Conservation (phyloP, 2,329 filamentous ascomycete species). For the Fusarium chlamydosporum region DNA sequence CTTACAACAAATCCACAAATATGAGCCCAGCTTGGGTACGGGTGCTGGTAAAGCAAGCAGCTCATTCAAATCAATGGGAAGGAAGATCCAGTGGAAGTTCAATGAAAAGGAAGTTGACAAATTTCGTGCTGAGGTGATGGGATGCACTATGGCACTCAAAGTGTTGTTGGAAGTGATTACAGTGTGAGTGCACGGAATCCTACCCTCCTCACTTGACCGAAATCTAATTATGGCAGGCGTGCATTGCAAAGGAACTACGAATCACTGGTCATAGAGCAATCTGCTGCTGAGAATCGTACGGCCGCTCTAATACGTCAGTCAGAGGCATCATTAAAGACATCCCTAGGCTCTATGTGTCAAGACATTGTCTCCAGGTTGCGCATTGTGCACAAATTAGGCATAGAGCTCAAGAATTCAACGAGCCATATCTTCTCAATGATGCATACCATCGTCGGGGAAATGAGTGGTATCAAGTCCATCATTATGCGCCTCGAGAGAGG, state of each 20-base stretch:
- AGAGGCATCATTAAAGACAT: neutral
- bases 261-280: neutral
- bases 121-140: neutral
- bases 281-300: neutral
- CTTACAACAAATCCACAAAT: neutral
- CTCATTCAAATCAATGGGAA: neutral
- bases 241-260: neutral
- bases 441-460: rapidly evolving
- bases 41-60: rapidly evolving
- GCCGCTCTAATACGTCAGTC: neutral
- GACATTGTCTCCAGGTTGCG: neutral
- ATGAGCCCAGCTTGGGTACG: neutral
- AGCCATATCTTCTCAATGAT: neutral
- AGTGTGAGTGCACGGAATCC: neutral
- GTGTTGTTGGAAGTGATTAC: neutral
- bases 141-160: neutral
- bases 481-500: neutral
- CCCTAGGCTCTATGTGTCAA: neutral
- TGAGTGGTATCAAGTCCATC: neutral
- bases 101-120: neutral
- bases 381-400: neutral
- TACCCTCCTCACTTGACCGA: rapidly evolving
- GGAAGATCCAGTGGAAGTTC: neutral
- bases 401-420: neutral
- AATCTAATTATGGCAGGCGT: neutral